Conservation (phyloP, 306 rosid genomes). For the Inga oerstediana region DNA sequence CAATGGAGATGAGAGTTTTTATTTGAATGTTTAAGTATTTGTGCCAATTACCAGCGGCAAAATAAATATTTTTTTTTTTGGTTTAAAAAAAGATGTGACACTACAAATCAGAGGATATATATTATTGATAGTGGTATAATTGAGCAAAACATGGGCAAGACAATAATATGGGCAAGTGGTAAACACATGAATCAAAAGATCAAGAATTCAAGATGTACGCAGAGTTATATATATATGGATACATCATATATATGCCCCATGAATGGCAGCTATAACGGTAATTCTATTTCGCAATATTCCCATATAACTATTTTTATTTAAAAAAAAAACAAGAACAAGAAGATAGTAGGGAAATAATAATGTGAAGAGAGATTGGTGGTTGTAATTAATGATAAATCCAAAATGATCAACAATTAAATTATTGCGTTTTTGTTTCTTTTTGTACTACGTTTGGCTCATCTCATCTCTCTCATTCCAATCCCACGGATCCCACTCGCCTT, state of each 20-base stretch:
- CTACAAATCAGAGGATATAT: no score
- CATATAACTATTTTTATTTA: neutral
- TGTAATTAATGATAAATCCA: neutral
- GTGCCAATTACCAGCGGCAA: neutral
- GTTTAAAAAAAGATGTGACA: no score
- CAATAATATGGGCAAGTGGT: neutral
- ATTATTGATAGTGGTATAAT: neutral
- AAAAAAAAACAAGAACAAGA: neutral
- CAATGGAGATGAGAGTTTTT: no score
- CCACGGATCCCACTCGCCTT: conserved; percentile 23
- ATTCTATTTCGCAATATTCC: conserved; percentile 7
- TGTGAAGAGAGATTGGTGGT: conserved; percentile 23
- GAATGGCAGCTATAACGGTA: conserved; percentile 13
- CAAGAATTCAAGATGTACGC: neutral
- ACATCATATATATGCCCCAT: no score
- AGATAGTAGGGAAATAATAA: neutral
- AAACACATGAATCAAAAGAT: neutral
- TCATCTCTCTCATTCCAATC: neutral
- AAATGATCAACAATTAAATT: neutral
- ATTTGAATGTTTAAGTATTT: no score
- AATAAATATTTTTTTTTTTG: no score
- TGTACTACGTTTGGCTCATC: neutral
- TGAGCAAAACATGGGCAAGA: neutral
- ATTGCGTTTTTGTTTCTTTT: conserved; percentile 13
- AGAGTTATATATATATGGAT: neutral